Evolutionary conservation across 2,329 filamentous ascomycete species (phyloP), one percentile per base, ranked within the genome.

Genomic region (Diaporthe citriasiana): DNA sequence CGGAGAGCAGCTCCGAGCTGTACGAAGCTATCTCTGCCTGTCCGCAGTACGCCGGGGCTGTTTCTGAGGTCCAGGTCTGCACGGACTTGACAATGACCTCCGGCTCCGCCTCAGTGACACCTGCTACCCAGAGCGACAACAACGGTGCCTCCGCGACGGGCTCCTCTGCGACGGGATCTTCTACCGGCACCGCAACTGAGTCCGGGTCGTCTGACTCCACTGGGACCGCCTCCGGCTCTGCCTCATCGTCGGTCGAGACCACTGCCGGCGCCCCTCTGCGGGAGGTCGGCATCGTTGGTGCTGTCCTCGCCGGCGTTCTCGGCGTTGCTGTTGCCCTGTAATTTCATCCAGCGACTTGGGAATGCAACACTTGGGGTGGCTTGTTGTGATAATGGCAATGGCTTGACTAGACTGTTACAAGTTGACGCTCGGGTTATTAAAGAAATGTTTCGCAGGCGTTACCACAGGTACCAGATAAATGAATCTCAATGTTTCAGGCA

Each of bases 11-110:
- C 71, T 75, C 53, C 69, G 76, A 73, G 25, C 72, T 80, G 27
- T 19, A 22, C 55, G 77, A 75, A 42, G 78, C 78, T 17, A 40
- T 82, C 12, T 76, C 74, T 45, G 10, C 77, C 69, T 83, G 81
- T 77, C 78, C 79, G 30, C 50, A 76, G 17, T 74, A 76, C 72
- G 72, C 71, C 69, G 60, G 68, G 53, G 70, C 76, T 25, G 40
- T 73, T n/a, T 70, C 73, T 53, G 73, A 74, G 45, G 57, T 69
- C 22, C 19, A 38, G 12, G 55, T 56, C 42, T 72, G 63, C 59
- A 56, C 53, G 51, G 17, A 10, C 65, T 55, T 47, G 7, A 65
- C 55, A 7, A 72, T 63, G 10, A n/a, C 40, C 30, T 35, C 33
- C 22, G 22, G 27, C 40, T 35, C 53, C 22, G 30, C 60, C 42